A percentile compares a stretch with the other conserved stretches of the same genome.
Evolutionary conservation across 2,329 filamentous ascomycete genomes (phyloP).

Genomic region (Cadophora sp.): DNA sequence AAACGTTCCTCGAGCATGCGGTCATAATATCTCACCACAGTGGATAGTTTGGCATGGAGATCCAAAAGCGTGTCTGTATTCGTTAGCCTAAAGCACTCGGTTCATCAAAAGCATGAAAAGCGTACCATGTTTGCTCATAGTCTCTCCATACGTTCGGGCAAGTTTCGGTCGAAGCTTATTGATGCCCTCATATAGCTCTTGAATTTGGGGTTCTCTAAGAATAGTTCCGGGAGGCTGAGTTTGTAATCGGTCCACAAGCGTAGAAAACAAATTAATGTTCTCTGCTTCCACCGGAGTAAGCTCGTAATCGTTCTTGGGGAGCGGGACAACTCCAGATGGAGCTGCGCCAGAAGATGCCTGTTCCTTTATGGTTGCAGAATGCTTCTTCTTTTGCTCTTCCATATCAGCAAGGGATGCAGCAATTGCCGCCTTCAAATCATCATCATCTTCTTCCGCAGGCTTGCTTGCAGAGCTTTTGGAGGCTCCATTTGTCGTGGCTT

Average conservation of each 20-base stretch:
- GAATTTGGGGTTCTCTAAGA: constrained; percentile 94
- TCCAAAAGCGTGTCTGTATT: constrained; percentile 84
- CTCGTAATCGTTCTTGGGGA: constrained; percentile 93
- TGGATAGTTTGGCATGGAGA: constrained; percentile 92
- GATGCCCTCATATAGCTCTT: constrained; percentile 97
- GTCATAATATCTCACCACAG: constrained; percentile 96
- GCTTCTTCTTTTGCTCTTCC: constrained; percentile 96
- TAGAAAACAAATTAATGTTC: constrained; percentile 96
- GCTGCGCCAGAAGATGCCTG: constrained; percentile 65
- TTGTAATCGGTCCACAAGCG: constrained; percentile 90
- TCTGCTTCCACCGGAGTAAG: constrained; percentile 92
- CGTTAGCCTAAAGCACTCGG: constrained; percentile 45
- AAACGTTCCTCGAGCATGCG: constrained; percentile 96
- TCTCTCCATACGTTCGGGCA: constrained; percentile 94
- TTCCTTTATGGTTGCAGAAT: constrained; percentile 83
- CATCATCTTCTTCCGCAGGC: constrained; percentile 83
- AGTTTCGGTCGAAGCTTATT: constrained; percentile 92
- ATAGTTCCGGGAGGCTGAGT: constrained; percentile 96
- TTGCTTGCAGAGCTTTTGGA: constrained; percentile 49
- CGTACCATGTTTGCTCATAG: constrained; percentile 98
- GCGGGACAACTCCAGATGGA: constrained; percentile 58
- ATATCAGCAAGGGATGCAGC: constrained; percentile 94
- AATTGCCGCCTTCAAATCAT: constrained; percentile 92
- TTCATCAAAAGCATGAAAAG: constrained; percentile 27
- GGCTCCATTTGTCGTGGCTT: constrained; percentile 36